phyloP scores from a whole-genome alignment of 2,329 filamentous ascomycete species.

The Epicoccum sorghinum region DNA sequence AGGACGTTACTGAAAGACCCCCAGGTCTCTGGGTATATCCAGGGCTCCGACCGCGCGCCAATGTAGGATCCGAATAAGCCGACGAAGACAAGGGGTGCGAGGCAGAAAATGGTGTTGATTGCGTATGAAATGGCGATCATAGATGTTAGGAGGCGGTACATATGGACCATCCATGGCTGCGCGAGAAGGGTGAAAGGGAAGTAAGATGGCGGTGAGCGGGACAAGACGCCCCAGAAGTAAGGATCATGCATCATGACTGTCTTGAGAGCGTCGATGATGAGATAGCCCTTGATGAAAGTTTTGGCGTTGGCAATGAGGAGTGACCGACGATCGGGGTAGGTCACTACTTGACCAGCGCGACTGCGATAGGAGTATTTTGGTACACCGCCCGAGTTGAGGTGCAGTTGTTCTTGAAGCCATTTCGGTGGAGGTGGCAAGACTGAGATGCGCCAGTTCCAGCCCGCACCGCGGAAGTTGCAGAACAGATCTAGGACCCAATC shows the following conservation, averaged over 20 bases:
- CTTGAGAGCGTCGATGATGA: conserved; percentile 73
- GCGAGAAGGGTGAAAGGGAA: conserved; percentile 53
- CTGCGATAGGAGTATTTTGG: conserved; percentile 28
- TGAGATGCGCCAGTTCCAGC: conserved; percentile 64
- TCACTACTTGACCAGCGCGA: conserved; percentile 44
- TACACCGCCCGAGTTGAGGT: conserved; percentile 31
- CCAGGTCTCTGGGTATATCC: conserved; percentile 67
- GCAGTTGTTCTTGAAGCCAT: conserved; percentile 48
- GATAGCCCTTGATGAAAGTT: conserved; percentile 62
- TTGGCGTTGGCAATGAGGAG: conserved; percentile 45
- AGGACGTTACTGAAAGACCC: conserved; percentile 61
- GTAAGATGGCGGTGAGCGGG: conserved; percentile 52
- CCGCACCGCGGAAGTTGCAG: conserved; percentile 63
- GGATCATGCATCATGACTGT: conserved; percentile 75
- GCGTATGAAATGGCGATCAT: conserved; percentile 64
- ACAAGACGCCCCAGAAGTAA: conserved; percentile 69
- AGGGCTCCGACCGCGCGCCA: conserved; percentile 65
- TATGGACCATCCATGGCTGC: conserved; percentile 52
- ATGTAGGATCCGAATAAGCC: conserved; percentile 64
- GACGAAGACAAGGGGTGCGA: conserved; percentile 66
- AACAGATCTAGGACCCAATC: conserved; percentile 65
- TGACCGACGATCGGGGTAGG: conserved; percentile 41
- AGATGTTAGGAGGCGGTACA: conserved; percentile 64
- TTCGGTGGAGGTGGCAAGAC: conserved; percentile 54
- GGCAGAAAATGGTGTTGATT: conserved; percentile 65